Percentiles rank a stretch among this genome's conserved stretches.
Evolutionary conservation across 2,329 filamentous ascomycete species (phyloP).

Genomic region (Microsporum audouinii): DNA sequence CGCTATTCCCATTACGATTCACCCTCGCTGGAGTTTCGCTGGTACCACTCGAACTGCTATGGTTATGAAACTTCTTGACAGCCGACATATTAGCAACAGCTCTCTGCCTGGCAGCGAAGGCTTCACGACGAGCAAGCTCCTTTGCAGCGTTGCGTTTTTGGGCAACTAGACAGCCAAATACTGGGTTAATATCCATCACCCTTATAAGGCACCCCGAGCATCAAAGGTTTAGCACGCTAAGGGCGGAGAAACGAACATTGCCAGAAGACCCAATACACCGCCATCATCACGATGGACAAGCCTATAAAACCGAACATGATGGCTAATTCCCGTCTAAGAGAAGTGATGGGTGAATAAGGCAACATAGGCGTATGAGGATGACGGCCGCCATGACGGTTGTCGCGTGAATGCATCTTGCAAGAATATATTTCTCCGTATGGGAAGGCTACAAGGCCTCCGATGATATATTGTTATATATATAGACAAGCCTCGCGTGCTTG

Average conservation of each 20-base stretch:
- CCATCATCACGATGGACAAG: constrained; percentile 25
- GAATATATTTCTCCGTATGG: background rate
- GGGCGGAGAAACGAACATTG: constrained; percentile 18
- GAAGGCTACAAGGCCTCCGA: background rate
- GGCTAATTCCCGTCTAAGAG: constrained; percentile 28
- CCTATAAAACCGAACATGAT: constrained; percentile 31
- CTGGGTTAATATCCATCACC: background rate
- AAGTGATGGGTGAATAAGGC: constrained; percentile 22
- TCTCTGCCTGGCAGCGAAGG: constrained; percentile 14
- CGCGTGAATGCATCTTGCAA: background rate
- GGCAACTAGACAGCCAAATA: constrained; percentile 11
- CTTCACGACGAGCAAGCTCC: constrained; percentile 25
- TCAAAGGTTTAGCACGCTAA: background rate
- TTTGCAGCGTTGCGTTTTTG: constrained; percentile 20
- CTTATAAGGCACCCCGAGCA: background rate
- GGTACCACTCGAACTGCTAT: constrained; percentile 2
- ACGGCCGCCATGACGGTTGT: background rate
- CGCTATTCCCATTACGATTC: constrained; percentile 10
- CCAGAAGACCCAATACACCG: constrained; percentile 27
- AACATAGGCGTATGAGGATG: constrained; percentile 9
- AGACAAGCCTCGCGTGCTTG: background rate
- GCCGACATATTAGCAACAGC: background rate
- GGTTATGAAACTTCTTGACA: constrained; percentile 7
- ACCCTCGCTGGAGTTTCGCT: constrained; percentile 2
- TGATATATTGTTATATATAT: background rate